These are phyloP conservation scores for Talaromyces amestolkiae DNA, from an alignment of 2,329 filamentous ascomycete species.

Conservation along the genomic window DNA sequence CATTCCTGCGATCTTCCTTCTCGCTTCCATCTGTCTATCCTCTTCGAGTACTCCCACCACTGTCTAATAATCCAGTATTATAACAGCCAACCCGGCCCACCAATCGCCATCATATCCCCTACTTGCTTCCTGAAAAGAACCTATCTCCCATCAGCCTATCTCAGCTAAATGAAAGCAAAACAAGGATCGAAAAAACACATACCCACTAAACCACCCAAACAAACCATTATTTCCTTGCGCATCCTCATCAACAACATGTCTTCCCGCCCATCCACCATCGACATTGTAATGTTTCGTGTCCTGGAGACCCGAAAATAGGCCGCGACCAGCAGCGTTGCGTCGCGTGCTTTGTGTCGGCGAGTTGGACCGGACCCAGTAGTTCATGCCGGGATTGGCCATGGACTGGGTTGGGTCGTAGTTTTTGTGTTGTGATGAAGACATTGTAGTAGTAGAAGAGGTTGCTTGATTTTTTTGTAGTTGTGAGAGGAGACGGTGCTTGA, in stretches of 20 bases:
- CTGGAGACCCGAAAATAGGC: slow-evolving; percentile 40
- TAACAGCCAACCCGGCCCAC: not conserved
- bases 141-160: not conserved
- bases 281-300: slow-evolving; percentile 41
- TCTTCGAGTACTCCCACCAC: too few relatives aligned
- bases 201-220: slow-evolving; percentile 13
- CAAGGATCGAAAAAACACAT: not conserved
- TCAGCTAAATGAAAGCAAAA: not conserved
- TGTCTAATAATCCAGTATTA: not conserved
- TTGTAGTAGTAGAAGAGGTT: too few relatives aligned
- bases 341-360: slow-evolving; percentile 19
- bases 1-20: not conserved
- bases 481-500: not conserved
- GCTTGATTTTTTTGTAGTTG: not conserved
- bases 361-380: slow-evolving; percentile 34
- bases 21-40: not conserved
- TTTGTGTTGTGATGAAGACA: slow-evolving; percentile 17
- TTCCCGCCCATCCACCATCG: slow-evolving; percentile 36
- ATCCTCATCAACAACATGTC: slow-evolving; percentile 24
- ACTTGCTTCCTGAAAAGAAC: slow-evolving; percentile 5
- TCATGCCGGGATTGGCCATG: slow-evolving; percentile 21
- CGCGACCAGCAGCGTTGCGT: slow-evolving; percentile 35
- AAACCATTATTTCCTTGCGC: not conserved
- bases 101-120: slow-evolving; percentile 1
- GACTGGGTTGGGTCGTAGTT: slow-evolving; percentile 34